Evolutionary conservation across 2,329 filamentous ascomycete species (phyloP).

Genomic region (Cladobotryum protrusum): DNA sequence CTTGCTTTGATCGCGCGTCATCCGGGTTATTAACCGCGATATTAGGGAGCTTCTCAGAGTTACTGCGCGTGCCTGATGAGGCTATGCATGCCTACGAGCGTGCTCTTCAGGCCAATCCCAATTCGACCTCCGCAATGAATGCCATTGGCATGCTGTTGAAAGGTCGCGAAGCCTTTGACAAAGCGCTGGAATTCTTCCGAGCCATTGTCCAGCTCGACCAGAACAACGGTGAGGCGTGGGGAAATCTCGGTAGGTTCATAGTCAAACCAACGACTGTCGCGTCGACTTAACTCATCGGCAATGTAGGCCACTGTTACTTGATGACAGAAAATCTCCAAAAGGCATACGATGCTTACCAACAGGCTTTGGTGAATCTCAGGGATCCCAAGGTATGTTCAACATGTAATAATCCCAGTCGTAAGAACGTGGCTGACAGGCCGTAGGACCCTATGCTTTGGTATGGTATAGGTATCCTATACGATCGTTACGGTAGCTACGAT

Average conservation of each 20-base stretch:
- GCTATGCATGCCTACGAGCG: slow-evolving; percentile 88
- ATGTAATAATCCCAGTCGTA: background rate
- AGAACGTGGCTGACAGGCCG: slow-evolving; percentile 8
- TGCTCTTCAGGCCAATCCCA: slow-evolving; percentile 78
- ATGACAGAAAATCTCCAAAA: slow-evolving; percentile 99
- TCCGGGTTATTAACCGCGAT: slow-evolving; percentile 8
- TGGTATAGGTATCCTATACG: slow-evolving; percentile 94
- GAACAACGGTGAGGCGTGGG: slow-evolving; percentile 93
- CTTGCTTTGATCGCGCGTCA: background rate
- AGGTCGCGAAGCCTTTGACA: slow-evolving; percentile 86
- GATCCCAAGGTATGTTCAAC: slow-evolving; percentile 71
- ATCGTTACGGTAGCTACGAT: slow-evolving; percentile 91
- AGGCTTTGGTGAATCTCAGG: slow-evolving; percentile 83
- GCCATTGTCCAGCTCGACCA: slow-evolving; percentile 85
- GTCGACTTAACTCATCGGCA: slow-evolving; percentile 14
- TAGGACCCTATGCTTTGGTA: slow-evolving; percentile 98
- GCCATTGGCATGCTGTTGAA: slow-evolving; percentile 88
- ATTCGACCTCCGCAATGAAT: slow-evolving; percentile 87
- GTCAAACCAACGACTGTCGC: slow-evolving; percentile 18
- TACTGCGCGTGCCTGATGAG: slow-evolving; percentile 82
- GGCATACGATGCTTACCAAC: slow-evolving; percentile 93
- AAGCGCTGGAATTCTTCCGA: slow-evolving; percentile 88
- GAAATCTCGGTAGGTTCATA: slow-evolving; percentile 69
- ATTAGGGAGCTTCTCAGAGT: slow-evolving; percentile 75
- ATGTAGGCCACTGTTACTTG: slow-evolving; percentile 84